phyloP scores from a whole-genome alignment of 2,329 filamentous ascomycete genomes.

The Trichoderma guizhouense region DNA sequence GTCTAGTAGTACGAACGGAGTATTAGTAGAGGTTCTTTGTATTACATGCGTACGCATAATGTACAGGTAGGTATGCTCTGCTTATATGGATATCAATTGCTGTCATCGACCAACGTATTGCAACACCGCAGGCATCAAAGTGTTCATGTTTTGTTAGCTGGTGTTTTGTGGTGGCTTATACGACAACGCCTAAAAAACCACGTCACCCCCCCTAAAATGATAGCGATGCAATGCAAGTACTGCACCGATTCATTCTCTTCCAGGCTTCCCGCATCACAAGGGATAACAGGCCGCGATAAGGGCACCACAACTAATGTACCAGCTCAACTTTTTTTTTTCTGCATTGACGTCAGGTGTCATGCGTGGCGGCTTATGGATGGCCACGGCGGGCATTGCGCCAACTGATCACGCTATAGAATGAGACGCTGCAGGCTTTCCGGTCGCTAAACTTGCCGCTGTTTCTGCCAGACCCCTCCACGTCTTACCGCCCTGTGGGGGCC shows the following conservation, averaged over 20 bases:
- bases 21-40: not conserved
- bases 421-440: not conserved
- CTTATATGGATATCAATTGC: not conserved
- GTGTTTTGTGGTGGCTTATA: not conserved
- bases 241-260: not conserved
- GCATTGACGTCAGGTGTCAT: constrained; percentile 17
- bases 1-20: not conserved
- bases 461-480: constrained; percentile 10
- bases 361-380: constrained; percentile 18
- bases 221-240: not conserved
- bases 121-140: not conserved
- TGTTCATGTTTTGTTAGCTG: not conserved
- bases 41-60: not conserved
- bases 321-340: not conserved
- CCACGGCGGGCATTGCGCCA: constrained; percentile 11
- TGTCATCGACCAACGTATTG: not conserved
- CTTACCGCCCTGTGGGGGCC: constrained; percentile 12
- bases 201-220: constrained; percentile 8
- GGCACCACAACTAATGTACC: not conserved
- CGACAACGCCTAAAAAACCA: not conserved
- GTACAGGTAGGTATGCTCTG: not conserved
- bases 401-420: constrained; percentile 16
- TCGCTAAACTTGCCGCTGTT: not conserved
- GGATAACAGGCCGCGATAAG: constrained; percentile 5
- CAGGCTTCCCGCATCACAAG: constrained; percentile 5